Percentiles rank a stretch among this genome's conserved stretches.
phyloP scores from a whole-genome alignment of 495 filamentous ascomycete genomes.

The Choiromyces venosus region DNA sequence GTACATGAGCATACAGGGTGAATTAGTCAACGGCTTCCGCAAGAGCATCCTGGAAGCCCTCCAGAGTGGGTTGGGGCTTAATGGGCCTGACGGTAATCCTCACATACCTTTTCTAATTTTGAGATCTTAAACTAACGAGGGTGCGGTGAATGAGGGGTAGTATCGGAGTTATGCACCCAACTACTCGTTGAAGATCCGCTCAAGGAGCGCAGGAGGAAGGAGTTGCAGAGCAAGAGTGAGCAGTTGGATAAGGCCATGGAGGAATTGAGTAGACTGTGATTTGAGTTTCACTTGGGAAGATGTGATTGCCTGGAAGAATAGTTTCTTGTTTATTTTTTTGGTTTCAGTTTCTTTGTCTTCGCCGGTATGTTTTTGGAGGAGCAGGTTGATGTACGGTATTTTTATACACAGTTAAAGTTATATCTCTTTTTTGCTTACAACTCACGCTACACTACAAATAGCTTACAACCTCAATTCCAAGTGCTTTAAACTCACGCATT shows the following conservation, averaged over 20 bases:
- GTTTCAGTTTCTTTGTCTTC: not conserved
- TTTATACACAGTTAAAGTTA: not conserved
- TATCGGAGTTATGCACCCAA: conserved; percentile 26
- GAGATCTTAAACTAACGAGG: not conserved
- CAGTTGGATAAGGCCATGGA: conserved; percentile 34
- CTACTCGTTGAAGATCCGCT: conserved; percentile 37
- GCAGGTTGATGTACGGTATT: not conserved
- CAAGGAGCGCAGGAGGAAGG: conserved; percentile 32
- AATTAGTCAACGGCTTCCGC: conserved; percentile 23
- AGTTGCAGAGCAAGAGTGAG: conserved; percentile 30
- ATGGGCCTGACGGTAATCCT: conserved; percentile 28
- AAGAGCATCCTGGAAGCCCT: conserved; percentile 12
- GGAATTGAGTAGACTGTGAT: conserved; percentile 29
- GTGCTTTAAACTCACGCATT: not conserved
- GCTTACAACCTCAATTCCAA: not conserved
- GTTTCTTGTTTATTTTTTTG: not conserved
- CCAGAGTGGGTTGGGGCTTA: conserved; percentile 20
- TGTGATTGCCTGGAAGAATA: not conserved
- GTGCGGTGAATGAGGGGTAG: conserved; percentile 6
- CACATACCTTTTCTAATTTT: not conserved
- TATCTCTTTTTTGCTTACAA: not conserved
- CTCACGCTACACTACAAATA: not conserved
- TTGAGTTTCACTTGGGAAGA: not conserved
- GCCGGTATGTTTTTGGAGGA: not conserved
- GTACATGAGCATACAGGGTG: conserved; percentile 35